Evolutionary conservation across 805 yeast species (phyloP), one percentile per base, ranked within the genome.

Genomic region (Ogataea salicorniae): DNA sequence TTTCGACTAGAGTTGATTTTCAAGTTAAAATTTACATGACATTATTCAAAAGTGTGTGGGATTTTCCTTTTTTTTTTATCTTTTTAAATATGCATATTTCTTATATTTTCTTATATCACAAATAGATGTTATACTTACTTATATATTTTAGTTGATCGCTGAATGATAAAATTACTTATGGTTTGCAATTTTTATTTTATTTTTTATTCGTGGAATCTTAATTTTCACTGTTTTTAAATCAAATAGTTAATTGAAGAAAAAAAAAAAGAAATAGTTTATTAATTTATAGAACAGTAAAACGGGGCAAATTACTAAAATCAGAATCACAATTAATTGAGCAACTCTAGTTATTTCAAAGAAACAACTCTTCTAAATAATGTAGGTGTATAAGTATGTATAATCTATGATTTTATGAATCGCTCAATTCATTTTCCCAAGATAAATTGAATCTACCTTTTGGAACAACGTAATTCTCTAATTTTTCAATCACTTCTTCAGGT

Each of bases 381-480:
- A 13, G 3, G 16, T 11, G 13, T n/a, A 36, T 36, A 36, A 16
- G 14, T 18, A 13, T 16, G 16, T 16, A 17, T 16, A 6, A 5
- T 36, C 37, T 7, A 6, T 5, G n/a, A 16, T 35, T 7, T 23
- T n/a, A 14, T 23, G 26, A 26, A 34, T 42, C 40, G 3, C 26
- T 42, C 20, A 36, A 42, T 20, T 42, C 45, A 26, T 59, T 62
- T 11, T 70, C 70, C 95, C 96, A 88, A 51, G 80, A 73, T 58
- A 88, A 71, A 59, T 80, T 79, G 64, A 82, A 84, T 58, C 89
- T 73, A 4, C 91, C 94, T n/a, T 80, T 83, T 13, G 94, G 88
- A 14, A 77, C 76, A 42, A 69, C 65, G 59, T 83, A 87, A 39
- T 76, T 67, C 41, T 79, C 77, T 52, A 88, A 77, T 43, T 75